Evolutionary conservation across 805 yeast genomes (phyloP), one percentile per base, ranked within the genome.

Genomic region (Candida boleticola): DNA sequence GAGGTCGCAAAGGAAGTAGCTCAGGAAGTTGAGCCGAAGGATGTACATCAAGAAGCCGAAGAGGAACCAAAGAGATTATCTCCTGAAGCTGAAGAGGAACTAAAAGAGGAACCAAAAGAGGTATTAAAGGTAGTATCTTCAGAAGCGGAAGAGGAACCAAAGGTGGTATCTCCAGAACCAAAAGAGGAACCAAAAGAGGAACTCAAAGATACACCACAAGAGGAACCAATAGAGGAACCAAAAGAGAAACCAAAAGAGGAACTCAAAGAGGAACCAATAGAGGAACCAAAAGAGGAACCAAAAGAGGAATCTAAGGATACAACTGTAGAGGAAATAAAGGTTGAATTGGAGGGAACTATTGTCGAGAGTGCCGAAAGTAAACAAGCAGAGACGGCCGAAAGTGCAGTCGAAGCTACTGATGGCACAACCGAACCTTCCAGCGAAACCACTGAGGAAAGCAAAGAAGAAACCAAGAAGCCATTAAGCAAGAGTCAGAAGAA

Each of bases 81-180:
- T 6, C 23, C 19, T 26, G 43, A 39, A 23, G 14, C 29, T 21
- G 33, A 42, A 21, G 42, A 42, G 7, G 36, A 31, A 20, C 19
- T 29, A 6, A 34, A 26, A 23, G 43, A 34, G 13, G 30, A 32
- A 33, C n/a, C 25, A 6, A 16, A 27, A 19, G 40, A 27, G 17
- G 40, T 2, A 13, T 18, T 18, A 17, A 35, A 23, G 25, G 19
- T 37, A 30, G 44, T 17, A 18, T 29, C 22, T 14, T 33, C 31
- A 23, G 33, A 40, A 23, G 23, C 25, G 29, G 40, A 36, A 17
- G 44, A 35, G 32, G 41, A 3, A n/a, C 18, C 23, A 11, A 30
- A 39, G 37, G 29, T 10, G n/a, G n/a, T n/a, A n/a, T n/a, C n/a
- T 9, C 27, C 27, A 11, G 10, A 29, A 31, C 13, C 35, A 10